Evolutionary conservation across 768 basidiomycete species (phyloP).

Genomic region (Kwoniella sp.): DNA sequence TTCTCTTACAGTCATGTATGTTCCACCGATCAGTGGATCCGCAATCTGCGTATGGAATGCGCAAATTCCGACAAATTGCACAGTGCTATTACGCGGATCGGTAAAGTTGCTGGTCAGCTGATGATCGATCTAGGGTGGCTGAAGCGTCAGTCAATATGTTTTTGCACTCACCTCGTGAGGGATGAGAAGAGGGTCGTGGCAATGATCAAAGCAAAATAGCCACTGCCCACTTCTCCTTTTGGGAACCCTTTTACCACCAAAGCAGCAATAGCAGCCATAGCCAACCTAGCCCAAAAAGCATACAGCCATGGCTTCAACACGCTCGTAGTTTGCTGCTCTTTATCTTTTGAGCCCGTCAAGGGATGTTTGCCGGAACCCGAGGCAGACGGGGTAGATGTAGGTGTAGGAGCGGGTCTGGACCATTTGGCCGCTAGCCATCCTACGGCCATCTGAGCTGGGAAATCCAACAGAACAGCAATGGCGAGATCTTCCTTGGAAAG

Average conservation of each 20-base stretch:
- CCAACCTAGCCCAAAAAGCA: constrained; percentile 85
- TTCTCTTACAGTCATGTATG: constrained; percentile 87
- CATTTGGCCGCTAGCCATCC: constrained; percentile 93
- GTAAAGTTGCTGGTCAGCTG: background rate
- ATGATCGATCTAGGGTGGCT: too few species aligned
- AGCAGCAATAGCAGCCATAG: constrained; percentile 71
- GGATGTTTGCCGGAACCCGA: constrained; percentile 15
- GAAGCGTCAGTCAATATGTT: background rate
- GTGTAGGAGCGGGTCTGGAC: constrained; percentile 63
- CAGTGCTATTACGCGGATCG: constrained; percentile 66
- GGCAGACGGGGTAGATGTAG: constrained; percentile 59
- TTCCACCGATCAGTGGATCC: constrained; percentile 94
- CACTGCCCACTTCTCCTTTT: constrained; percentile 50
- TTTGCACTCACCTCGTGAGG: constrained; percentile 71
- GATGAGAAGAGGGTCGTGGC: constrained; percentile 78
- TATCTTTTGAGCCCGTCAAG: constrained; percentile 16
- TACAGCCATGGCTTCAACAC: constrained; percentile 66
- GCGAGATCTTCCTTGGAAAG: constrained; percentile 93
- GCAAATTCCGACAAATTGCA: constrained; percentile 99
- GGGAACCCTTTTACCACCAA: constrained; percentile 85
- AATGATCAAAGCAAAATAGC: constrained; percentile 80
- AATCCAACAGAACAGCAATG: constrained; percentile 92
- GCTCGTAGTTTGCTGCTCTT: constrained; percentile 66
- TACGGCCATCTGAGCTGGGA: constrained; percentile 93
- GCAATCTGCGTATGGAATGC: constrained; percentile 97